A percentile compares a stretch with the other conserved stretches of the same genome.
Conservation (phyloP, 805 yeast species). For the Teunomyces gatunensis region DNA sequence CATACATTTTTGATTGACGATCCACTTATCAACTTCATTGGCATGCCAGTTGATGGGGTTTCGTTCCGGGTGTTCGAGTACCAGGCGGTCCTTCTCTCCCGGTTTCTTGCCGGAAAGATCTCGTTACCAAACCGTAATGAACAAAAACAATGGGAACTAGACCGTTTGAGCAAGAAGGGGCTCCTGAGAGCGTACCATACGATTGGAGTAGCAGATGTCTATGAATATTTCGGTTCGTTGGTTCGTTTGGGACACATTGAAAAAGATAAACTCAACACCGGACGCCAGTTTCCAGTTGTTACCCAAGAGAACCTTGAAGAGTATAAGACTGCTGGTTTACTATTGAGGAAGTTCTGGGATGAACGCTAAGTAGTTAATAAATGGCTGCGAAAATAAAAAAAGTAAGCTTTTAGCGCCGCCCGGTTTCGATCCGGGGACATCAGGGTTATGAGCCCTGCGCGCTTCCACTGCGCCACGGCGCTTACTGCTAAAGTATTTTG, state of each 20-base stretch:
- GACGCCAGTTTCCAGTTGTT: conserved; percentile 22
- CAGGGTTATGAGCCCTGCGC: conserved; percentile 99
- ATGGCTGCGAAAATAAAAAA: conserved; percentile 2
- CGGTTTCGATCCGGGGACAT: conserved; percentile 94
- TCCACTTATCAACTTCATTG: conserved; percentile 63
- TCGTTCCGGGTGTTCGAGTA: conserved; percentile 61
- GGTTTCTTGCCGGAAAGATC: conserved; percentile 58
- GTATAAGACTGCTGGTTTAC: conserved; percentile 14
- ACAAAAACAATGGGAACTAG: conserved; percentile 45
- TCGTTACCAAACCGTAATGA: conserved; percentile 45
- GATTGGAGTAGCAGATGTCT: conserved; percentile 18
- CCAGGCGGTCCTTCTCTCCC: conserved; percentile 64
- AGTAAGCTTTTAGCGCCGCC: conserved; percentile 16
- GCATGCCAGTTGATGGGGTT: conserved; percentile 58
- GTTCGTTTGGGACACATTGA: conserved; percentile 16
- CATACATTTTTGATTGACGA: conserved; percentile 58
- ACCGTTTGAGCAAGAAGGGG: conserved; percentile 43
- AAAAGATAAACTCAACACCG: conserved; percentile 10
- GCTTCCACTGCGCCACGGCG: conserved; percentile 99
- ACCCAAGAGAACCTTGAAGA: conserved; percentile 14
- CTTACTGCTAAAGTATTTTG: conserved; percentile 30
- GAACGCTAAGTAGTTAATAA: conserved; percentile 7
- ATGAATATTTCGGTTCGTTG: conserved; percentile 13
- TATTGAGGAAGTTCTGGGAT: conserved; percentile 20
- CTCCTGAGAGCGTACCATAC: conserved; percentile 41